A percentile compares a stretch with the other conserved stretches of the same genome.
These are phyloP conservation scores for Sporothrix inflata DNA, from an alignment of 2,329 filamentous ascomycete species.

Conservation along the genomic window DNA sequence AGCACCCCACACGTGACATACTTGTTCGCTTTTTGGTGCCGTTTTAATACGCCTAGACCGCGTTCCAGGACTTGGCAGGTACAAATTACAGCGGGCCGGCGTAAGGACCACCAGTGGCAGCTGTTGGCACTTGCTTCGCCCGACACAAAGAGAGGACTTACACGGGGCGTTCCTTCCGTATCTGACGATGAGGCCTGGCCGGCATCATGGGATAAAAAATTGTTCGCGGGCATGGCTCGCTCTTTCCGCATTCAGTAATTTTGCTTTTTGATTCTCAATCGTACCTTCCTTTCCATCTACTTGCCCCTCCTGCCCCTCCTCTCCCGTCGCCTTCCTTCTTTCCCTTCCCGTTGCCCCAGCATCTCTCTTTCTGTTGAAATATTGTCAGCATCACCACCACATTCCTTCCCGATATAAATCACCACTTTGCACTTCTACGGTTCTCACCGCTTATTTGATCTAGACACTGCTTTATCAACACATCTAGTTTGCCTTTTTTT, in stretches of 20 bases:
- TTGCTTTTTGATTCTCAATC: not conserved
- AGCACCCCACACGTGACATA: slow-evolving; percentile 17
- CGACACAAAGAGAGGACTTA: slow-evolving; percentile 8
- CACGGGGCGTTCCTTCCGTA: slow-evolving; percentile 16
- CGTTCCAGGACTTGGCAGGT: slow-evolving; percentile 4
- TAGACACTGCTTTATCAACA: not conserved
- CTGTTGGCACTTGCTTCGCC: slow-evolving; percentile 5
- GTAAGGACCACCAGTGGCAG: not conserved
- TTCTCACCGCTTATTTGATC: not conserved
- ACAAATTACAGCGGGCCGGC: not conserved
- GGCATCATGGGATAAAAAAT: not conserved
- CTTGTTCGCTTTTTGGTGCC: not conserved
- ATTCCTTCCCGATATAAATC: not conserved
- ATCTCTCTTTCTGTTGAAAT: not conserved
- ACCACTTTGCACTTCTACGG: not conserved
- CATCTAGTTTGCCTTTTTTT: not conserved
- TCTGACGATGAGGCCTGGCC: not conserved
- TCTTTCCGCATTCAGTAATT: not conserved
- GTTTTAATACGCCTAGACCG: not conserved
- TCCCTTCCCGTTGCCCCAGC: not conserved
- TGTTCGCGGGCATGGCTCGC: not conserved
- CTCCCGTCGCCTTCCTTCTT: not conserved
- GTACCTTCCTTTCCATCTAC: not conserved
- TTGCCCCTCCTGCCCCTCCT: not conserved
- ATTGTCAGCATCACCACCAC: not conserved